These are phyloP conservation scores for Trichoderma gamsii DNA, from an alignment of 495 filamentous ascomycete species.

Conservation along the genomic window DNA sequence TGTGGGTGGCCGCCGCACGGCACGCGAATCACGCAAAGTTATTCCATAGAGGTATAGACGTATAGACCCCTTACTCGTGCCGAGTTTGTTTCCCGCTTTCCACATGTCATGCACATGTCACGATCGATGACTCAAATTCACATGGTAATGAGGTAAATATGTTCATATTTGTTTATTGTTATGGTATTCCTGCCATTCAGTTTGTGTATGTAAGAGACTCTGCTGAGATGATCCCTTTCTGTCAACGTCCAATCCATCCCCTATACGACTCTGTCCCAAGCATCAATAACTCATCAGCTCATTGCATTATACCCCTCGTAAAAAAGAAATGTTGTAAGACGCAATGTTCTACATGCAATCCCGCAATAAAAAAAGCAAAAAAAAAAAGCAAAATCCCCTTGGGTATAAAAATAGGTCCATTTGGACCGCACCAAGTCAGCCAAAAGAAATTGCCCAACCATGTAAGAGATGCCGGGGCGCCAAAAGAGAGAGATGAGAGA, in stretches of 20 bases:
- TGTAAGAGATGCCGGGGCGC: neutral
- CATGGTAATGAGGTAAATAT: neutral
- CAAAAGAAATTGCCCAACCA: neutral
- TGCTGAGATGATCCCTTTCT: neutral
- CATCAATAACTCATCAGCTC: no score
- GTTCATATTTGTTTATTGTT: neutral
- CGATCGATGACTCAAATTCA: neutral
- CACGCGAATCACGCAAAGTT: neutral
- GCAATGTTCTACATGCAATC: no score
- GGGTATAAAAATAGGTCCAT: no score
- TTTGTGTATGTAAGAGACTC: neutral
- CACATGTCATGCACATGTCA: neutral
- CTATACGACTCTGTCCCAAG: no score
- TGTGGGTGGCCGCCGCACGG: neutral
- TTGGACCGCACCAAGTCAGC: no score
- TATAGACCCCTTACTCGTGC: neutral
- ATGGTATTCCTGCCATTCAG: slow-evolving; percentile 19
- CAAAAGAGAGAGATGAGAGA: neutral
- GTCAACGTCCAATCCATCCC: neutral
- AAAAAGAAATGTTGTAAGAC: no score
- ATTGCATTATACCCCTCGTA: no score
- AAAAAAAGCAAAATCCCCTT: no score
- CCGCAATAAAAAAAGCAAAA: no score
- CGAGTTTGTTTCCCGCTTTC: no score
- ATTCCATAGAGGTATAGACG: neutral